phyloP scores from a whole-genome alignment of 2,329 filamentous ascomycete species.

The Xylariaceae sp. region DNA sequence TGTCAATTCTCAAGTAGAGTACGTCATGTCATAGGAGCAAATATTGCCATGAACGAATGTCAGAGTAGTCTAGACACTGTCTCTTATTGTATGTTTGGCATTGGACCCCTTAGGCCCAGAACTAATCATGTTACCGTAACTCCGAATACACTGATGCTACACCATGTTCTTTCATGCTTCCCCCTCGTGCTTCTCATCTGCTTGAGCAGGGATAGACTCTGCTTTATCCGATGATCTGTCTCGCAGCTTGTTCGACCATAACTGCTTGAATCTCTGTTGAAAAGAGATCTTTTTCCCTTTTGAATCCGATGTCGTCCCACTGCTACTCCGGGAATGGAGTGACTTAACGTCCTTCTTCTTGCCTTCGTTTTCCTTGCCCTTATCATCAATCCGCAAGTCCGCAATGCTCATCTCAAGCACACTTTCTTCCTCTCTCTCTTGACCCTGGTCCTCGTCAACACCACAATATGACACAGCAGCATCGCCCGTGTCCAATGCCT shows the following conservation, averaged over 20 bases:
- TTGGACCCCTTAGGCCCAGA: background rate
- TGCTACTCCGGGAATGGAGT: background rate
- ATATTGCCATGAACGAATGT: conserved; percentile 1
- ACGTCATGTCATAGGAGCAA: conserved; percentile 10
- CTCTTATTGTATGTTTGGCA: background rate
- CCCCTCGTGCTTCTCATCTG: background rate
- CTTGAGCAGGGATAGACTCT: background rate
- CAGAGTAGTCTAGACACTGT: background rate
- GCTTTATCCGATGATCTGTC: conserved; percentile 11
- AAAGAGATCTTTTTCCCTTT: conserved; percentile 8
- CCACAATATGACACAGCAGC: background rate
- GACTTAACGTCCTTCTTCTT: background rate
- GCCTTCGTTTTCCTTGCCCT: background rate
- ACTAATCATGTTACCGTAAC: conserved; percentile 2
- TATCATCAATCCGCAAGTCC: background rate
- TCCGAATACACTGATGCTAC: background rate
- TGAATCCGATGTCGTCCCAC: background rate
- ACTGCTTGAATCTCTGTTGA: conserved; percentile 11
- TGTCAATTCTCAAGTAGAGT: background rate
- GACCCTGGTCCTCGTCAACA: background rate
- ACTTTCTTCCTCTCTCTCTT: background rate
- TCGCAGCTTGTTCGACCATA: conserved; percentile 2
- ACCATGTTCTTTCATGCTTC: background rate
- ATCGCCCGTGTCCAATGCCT: conserved; percentile 1
- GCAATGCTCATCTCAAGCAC: no score